Conservation (phyloP, 2,329 filamentous ascomycete genomes). For the Claviceps africana region DNA sequence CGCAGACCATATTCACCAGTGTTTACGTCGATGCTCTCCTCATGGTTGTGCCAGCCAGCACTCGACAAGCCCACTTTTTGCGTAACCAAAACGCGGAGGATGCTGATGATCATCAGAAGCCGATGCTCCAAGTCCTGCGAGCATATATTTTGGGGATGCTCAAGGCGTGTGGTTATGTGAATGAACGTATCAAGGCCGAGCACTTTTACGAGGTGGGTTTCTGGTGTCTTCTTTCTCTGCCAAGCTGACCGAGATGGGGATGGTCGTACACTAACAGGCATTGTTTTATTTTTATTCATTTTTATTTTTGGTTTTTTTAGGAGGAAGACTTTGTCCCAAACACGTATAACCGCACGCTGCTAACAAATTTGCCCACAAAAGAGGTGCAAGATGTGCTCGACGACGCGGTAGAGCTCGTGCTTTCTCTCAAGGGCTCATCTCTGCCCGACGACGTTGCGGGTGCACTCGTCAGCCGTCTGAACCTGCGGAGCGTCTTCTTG, state of each 20-base stretch:
- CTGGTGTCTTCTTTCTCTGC: background rate
- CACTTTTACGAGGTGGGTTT: constrained; percentile 69
- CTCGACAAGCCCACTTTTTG: constrained; percentile 53
- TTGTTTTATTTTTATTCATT: background rate
- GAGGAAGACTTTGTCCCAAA: constrained; percentile 96
- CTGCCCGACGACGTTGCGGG: constrained; percentile 27
- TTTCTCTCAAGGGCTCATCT: constrained; percentile 20
- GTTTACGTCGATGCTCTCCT: constrained; percentile 77
- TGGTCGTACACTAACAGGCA: background rate
- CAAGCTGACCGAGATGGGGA: too few relatives aligned
- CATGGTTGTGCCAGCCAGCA: constrained; percentile 48
- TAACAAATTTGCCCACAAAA: constrained; percentile 46
- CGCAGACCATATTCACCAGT: constrained; percentile 87
- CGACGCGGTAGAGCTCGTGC: constrained; percentile 39
- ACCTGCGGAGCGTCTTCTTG: constrained; percentile 52
- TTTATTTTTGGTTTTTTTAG: constrained; percentile 23
- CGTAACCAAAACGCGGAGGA: constrained; percentile 18
- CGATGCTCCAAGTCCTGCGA: constrained; percentile 52
- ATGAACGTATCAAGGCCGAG: constrained; percentile 63
- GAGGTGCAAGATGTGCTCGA: constrained; percentile 42
- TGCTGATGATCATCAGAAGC: constrained; percentile 22
- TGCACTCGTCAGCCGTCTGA: constrained; percentile 52
- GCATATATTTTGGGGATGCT: constrained; percentile 78
- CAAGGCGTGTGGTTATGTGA: constrained; percentile 70
- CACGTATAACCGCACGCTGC: constrained; percentile 67